These are phyloP conservation scores for Vaccinium vitisidaea DNA, from an alignment of 148 eudicot species.

Conservation along the genomic window DNA sequence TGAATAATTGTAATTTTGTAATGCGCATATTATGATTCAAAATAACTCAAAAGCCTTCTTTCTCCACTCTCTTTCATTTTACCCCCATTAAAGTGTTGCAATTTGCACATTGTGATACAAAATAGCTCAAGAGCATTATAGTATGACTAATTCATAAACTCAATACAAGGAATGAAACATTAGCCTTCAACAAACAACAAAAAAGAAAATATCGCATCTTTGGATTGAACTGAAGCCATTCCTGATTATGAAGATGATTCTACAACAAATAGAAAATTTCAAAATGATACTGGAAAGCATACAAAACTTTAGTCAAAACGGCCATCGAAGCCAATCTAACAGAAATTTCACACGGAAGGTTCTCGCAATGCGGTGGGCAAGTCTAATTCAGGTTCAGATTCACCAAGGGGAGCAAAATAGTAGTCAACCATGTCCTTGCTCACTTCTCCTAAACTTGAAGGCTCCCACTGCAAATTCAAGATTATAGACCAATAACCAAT, in stretches of 20 bases:
- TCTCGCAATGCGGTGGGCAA: constrained; percentile 77
- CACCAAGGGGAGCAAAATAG: constrained; percentile 60
- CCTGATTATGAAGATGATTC: not conserved
- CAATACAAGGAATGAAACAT: not conserved
- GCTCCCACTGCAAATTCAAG: constrained; percentile 72
- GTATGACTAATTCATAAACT: too few relatives aligned
- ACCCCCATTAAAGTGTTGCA: too few relatives aligned
- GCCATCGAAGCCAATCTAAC: not conserved
- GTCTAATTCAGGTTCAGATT: constrained; percentile 64
- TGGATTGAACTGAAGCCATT: not conserved
- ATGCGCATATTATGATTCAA: too few relatives aligned
- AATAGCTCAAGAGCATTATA: too few relatives aligned
- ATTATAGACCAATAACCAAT: constrained; percentile 18
- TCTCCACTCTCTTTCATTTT: too few relatives aligned
- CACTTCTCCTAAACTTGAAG: constrained; percentile 66
- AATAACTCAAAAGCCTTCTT: too few relatives aligned
- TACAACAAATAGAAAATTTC: not conserved
- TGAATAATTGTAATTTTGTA: too few relatives aligned
- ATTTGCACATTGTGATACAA: too few relatives aligned
- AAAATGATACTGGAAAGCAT: not conserved
- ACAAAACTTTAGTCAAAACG: not conserved
- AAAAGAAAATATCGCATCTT: not conserved
- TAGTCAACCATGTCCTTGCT: constrained; percentile 79
- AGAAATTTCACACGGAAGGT: constrained; percentile 50
- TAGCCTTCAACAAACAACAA: not conserved